A percentile compares a stretch with the other conserved stretches of the same genome.
Evolutionary conservation across 805 yeast genomes (phyloP).

Genomic region (Wickerhamomyces mucosus): DNA sequence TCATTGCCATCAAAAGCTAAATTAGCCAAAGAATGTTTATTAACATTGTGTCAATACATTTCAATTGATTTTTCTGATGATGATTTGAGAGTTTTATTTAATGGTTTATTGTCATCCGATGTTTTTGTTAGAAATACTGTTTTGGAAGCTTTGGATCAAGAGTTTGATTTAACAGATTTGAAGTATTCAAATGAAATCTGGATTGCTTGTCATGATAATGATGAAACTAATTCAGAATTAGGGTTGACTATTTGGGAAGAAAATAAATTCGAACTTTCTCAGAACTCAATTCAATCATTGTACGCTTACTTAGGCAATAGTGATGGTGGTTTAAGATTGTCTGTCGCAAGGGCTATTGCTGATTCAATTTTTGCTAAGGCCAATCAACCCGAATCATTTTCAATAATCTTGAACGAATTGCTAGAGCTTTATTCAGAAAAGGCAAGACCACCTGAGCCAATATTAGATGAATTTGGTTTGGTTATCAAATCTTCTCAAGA

Average conservation of each 20-base stretch:
- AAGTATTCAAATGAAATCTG: constrained; percentile 60
- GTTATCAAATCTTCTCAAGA: constrained; percentile 50
- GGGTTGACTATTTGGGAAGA: constrained; percentile 87
- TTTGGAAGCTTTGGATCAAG: constrained; percentile 79
- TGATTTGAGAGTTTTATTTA: constrained; percentile 53
- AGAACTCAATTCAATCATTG: constrained; percentile 36
- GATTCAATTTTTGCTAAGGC: constrained; percentile 36
- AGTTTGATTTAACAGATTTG: constrained; percentile 43
- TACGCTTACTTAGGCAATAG: constrained; percentile 38
- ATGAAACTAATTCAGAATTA: constrained; percentile 45
- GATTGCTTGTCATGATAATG: constrained; percentile 71
- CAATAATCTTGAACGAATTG: constrained; percentile 32
- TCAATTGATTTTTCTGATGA: constrained; percentile 45
- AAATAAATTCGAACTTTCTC: constrained; percentile 42
- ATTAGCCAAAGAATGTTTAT: constrained; percentile 73
- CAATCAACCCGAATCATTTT: constrained; percentile 19
- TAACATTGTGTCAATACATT: constrained; percentile 67
- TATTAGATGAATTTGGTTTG: constrained; percentile 72
- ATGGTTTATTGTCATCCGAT: constrained; percentile 49
- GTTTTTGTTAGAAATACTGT: constrained; percentile 69
- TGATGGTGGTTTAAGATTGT: constrained; percentile 61
- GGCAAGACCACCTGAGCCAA: constrained; percentile 67
- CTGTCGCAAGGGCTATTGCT: constrained; percentile 63
- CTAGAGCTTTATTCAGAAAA: constrained; percentile 48
- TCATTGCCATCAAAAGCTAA: constrained; percentile 71